phyloP scores from a whole-genome alignment of 2,329 filamentous ascomycete genomes.

The Ophiostoma montium region DNA sequence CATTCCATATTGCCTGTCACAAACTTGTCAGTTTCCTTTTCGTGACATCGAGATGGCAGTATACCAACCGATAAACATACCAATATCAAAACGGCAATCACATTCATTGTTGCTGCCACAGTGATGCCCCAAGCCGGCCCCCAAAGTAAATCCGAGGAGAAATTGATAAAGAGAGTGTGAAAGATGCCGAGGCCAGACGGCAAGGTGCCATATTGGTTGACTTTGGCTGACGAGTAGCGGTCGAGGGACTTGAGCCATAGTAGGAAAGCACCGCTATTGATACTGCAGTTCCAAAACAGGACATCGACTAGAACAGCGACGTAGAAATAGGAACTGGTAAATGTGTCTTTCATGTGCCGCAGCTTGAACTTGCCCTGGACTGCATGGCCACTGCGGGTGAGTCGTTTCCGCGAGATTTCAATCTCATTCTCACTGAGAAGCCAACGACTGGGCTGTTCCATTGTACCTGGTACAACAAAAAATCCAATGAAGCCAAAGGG shows the following conservation, averaged over 20 bases:
- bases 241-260: constrained; percentile 43
- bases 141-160: constrained; percentile 37
- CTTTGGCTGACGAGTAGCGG: constrained; percentile 1
- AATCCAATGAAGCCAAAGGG: constrained; percentile 37
- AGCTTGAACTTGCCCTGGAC: constrained; percentile 1
- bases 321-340: constrained; percentile 25
- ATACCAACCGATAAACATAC: not conserved
- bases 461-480: constrained; percentile 33
- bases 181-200: constrained; percentile 36
- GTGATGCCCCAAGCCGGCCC: constrained; percentile 43
- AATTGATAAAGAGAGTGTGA: constrained; percentile 39
- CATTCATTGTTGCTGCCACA: constrained; percentile 33
- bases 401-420: not conserved
- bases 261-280: constrained; percentile 34
- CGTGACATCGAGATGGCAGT: not conserved
- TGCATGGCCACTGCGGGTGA: constrained; percentile 1
- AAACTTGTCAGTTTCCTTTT: not conserved
- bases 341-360: not conserved
- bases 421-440: constrained; percentile 18
- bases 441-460: constrained; percentile 23
- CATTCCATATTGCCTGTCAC: constrained; percentile 34
- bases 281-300: constrained; percentile 43
- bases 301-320: constrained; percentile 34
- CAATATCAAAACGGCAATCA: constrained; percentile 36
- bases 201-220: constrained; percentile 5